These are phyloP conservation scores for Neofusicoccum parvum DNA, from an alignment of 2,329 filamentous ascomycete species.

Conservation along the genomic window DNA sequence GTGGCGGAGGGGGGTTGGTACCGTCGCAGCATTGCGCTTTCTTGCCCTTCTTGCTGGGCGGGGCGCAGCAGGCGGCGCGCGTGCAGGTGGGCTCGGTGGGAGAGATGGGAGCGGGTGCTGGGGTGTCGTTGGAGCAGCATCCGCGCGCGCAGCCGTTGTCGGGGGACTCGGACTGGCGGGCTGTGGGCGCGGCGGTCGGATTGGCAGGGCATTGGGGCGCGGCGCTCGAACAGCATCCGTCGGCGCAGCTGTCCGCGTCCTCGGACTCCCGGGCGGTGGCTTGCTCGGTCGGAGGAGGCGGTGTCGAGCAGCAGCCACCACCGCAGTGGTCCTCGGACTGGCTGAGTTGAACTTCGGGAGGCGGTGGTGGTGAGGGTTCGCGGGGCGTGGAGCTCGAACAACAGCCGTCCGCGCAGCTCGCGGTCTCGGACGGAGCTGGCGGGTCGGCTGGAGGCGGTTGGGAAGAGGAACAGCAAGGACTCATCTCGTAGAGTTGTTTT, in stretches of 20 bases:
- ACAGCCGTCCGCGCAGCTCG: too few species aligned
- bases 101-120: neutral
- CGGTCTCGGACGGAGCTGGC: too few species aligned
- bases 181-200: neutral
- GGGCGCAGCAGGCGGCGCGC: neutral
- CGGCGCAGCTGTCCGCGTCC: neutral
- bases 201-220: neutral
- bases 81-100: neutral
- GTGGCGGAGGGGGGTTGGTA: neutral
- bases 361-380: too few species aligned
- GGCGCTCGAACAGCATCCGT: neutral
- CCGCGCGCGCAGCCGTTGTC: neutral
- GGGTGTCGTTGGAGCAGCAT: neutral
- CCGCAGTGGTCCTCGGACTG: neutral
- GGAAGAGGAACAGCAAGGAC: too few species aligned
- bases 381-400: too few species aligned
- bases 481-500: too few species aligned
- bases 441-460: too few species aligned
- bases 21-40: slow-evolving; percentile 17
- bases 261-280: neutral
- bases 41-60: neutral
- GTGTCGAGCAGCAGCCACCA: neutral
- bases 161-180: neutral
- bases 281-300: neutral
- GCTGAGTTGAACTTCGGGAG: too few species aligned